Percentiles rank a stretch among this genome's conserved stretches.
Evolutionary conservation across 1,284 basidiomycete species (phyloP).

Genomic region (Tetrapyrgos nigripes): DNA sequence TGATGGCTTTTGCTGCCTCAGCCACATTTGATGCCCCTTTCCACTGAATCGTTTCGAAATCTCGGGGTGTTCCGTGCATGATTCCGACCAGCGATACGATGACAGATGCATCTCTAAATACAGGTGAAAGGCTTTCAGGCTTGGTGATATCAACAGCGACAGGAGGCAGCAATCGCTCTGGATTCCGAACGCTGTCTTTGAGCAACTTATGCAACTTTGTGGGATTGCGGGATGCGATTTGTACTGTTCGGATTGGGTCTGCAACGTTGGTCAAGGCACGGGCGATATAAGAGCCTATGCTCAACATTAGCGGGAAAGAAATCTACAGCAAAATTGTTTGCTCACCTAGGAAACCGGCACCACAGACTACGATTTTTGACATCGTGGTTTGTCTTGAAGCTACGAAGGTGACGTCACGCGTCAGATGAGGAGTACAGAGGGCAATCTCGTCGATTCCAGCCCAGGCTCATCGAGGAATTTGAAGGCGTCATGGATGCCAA

Average conservation of each 20-base stretch:
- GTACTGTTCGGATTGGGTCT: slow-evolving; percentile 44
- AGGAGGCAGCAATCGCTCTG: slow-evolving; percentile 48
- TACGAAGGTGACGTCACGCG: slow-evolving; percentile 5
- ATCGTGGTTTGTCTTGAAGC: not conserved
- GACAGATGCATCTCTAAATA: slow-evolving; percentile 58
- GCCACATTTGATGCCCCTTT: slow-evolving; percentile 72
- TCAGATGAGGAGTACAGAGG: no score
- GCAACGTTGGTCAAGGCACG: slow-evolving; percentile 42
- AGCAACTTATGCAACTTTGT: slow-evolving; percentile 41
- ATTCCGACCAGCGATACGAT: slow-evolving; percentile 73
- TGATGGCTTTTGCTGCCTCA: slow-evolving; percentile 46
- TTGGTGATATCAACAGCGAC: slow-evolving; percentile 61
- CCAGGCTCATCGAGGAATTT: no score
- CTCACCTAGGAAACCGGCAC: slow-evolving; percentile 70
- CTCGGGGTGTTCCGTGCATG: slow-evolving; percentile 56
- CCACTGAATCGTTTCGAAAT: slow-evolving; percentile 68
- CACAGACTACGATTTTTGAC: slow-evolving; percentile 63
- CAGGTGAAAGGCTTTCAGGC: slow-evolving; percentile 47
- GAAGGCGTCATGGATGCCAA: no score
- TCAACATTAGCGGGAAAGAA: not conserved
- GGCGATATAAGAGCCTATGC: slow-evolving; percentile 61
- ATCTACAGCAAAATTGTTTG: not conserved
- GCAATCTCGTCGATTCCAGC: no score
- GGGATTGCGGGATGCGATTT: slow-evolving; percentile 63
- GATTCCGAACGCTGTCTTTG: slow-evolving; percentile 26